Evolutionary conservation across 225 moss, liverwort and hornwort genomes (phyloP), one percentile per base, ranked within the genome.

Genomic region (Sphagnum contortum): DNA sequence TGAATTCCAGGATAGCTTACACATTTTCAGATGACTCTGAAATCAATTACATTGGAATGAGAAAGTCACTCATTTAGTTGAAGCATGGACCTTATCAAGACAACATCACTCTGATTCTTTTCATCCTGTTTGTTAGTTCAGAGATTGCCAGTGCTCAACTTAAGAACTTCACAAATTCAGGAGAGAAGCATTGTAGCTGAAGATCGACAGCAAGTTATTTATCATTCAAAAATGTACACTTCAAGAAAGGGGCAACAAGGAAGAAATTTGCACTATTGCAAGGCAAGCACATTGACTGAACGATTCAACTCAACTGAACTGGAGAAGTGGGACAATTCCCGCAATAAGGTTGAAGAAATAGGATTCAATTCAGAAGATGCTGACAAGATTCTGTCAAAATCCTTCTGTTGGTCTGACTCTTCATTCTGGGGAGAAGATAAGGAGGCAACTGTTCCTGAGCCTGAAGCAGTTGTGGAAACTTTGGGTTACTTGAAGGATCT

Each of bases 341-440:
- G 82, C 45, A 68, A 71, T 48, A 73, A 81, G 47, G 72, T 94
- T 68, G 86, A 87, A 64, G 79, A 76, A 14, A 56, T 91, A 12
- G 91, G 94, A 10, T 86, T 91, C 69, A 72, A 47, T 47, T 1
- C 68, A 9, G 86, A 89, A 5, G 94, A 88, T 4, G 82, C 89
- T 55, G 77, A 86, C 63, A 77, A 73, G 62, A 71, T 94, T 66
- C 77, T 94, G 55, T 87, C 83, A 29, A 91, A 75, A 77, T 89
- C 89, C 44, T 94, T 91, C 72, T 91, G 94, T 6, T 94, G 94
- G 91, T 79, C 86, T 4, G 82, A 82, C n/a, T 94, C 94, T 45
- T 82, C 82, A 5, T 94, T 74, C 62, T 94, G 94, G 91, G 89
- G 82, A 51, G 94, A 94, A 69, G 87, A 80, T 70, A 80, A 75